These are phyloP conservation scores for Alternaria atra DNA, from an alignment of 2,329 filamentous ascomycete species.

Conservation along the genomic window DNA sequence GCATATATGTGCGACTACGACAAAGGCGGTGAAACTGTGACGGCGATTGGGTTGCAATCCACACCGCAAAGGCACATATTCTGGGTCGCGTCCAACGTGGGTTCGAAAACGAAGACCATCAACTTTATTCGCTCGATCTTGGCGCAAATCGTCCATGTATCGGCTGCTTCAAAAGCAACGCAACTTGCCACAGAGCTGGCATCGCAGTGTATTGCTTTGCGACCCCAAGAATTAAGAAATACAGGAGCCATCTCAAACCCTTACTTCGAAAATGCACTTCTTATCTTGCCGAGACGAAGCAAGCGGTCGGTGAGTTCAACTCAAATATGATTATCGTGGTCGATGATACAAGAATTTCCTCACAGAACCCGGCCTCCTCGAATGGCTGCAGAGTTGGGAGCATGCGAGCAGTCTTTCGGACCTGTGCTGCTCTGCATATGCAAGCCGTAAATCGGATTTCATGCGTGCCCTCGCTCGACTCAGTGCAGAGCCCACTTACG, in stretches of 20 bases:
- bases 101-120: slow-evolving; percentile 13
- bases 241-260: slow-evolving; percentile 12
- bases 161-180: neutral
- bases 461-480: slow-evolving; percentile 18
- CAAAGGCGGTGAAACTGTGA: neutral
- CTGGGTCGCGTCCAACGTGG: slow-evolving; percentile 23
- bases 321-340: neutral
- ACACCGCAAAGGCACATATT: slow-evolving; percentile 22
- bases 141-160: neutral
- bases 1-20: no score
- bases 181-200: slow-evolving; percentile 6
- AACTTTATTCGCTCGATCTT: slow-evolving; percentile 19
- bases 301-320: slow-evolving; percentile 14
- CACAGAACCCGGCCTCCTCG: neutral
- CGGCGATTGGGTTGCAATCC: slow-evolving; percentile 20
- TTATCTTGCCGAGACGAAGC: slow-evolving; percentile 7
- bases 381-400: slow-evolving; percentile 9
- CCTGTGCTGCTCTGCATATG: slow-evolving; percentile 20
- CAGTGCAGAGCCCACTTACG: slow-evolving; percentile 15
- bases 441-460: slow-evolving; percentile 14
- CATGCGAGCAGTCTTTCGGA: slow-evolving; percentile 1
- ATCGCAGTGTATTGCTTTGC: slow-evolving; percentile 20
- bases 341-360: neutral
- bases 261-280: slow-evolving; percentile 9
- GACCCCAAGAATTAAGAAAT: slow-evolving; percentile 22